Percentiles rank a stretch among this genome's conserved stretches.
Evolutionary conservation across 169 alveolate species (phyloP).

Genomic region (Plasmodium blacklocki): DNA sequence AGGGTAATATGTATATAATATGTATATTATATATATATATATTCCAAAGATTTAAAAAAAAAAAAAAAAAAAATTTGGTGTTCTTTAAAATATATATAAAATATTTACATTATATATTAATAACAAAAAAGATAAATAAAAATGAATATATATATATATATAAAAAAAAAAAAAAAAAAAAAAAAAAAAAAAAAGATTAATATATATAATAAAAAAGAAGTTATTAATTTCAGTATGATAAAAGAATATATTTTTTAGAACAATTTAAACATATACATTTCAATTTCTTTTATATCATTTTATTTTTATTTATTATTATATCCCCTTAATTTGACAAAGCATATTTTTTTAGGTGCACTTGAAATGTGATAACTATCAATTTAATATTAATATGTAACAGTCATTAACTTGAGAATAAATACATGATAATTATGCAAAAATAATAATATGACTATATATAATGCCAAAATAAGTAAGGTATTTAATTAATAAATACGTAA

Average conservation of each 20-base stretch:
- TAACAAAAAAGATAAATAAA: too few species aligned
- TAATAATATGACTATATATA: too few species aligned
- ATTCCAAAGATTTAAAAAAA: too few species aligned
- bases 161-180: slow-evolving; percentile 8
- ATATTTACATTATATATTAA: too few species aligned
- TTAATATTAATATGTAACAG: too few species aligned
- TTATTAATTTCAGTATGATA: slow-evolving; percentile 19
- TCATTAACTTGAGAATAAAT: too few species aligned
- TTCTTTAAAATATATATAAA: too few species aligned
- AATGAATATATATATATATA: too few species aligned
- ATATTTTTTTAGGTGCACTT: slow-evolving; percentile 26
- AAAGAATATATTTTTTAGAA: slow-evolving; percentile 17
- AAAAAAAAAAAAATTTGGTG: too few species aligned
- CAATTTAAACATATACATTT: slow-evolving; percentile 27
- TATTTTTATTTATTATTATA: slow-evolving; percentile 4
- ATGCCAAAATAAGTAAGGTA: slow-evolving; percentile 18
- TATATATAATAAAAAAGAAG: slow-evolving; percentile 8
- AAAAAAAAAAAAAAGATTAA: background rate
- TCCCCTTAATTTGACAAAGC: background rate
- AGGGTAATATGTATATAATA: too few species aligned
- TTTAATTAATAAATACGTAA: background rate
- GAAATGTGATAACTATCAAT: background rate
- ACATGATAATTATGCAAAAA: too few species aligned
- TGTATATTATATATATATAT: too few species aligned
- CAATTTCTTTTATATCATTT: slow-evolving; percentile 13